phyloP scores from a whole-genome alignment of 352 stramenopile species.

The Pythium apleroticum region DNA sequence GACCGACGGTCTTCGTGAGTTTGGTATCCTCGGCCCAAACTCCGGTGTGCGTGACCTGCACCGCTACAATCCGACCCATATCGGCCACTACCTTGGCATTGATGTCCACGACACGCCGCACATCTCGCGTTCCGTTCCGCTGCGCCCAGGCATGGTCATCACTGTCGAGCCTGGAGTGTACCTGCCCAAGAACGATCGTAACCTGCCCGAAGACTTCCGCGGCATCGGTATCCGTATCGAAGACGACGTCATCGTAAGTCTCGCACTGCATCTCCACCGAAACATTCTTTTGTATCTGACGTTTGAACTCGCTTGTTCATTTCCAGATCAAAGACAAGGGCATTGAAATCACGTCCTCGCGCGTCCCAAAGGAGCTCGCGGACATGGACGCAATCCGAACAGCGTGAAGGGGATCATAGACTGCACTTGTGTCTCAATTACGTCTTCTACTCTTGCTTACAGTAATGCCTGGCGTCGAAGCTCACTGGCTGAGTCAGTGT shows the following conservation, averaged over 20 bases:
- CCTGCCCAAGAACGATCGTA: slow-evolving; percentile 68
- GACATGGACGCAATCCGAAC: slow-evolving; percentile 64
- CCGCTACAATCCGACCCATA: slow-evolving; percentile 86
- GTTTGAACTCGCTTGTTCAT: slow-evolving; percentile 9
- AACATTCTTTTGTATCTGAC: too few species aligned
- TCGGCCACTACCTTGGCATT: slow-evolving; percentile 84
- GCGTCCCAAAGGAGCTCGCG: slow-evolving; percentile 67
- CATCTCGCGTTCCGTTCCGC: slow-evolving; percentile 50
- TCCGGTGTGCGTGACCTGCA: slow-evolving; percentile 58
- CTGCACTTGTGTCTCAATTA: neutral
- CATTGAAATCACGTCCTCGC: slow-evolving; percentile 72
- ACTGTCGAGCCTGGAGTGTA: slow-evolving; percentile 85
- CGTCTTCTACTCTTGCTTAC: neutral
- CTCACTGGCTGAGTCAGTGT: slow-evolving; percentile 12
- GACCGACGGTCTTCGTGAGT: slow-evolving; percentile 57
- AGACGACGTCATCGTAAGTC: slow-evolving; percentile 79
- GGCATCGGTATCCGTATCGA: slow-evolving; percentile 86
- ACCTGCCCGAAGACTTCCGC: slow-evolving; percentile 69
- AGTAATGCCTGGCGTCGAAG: neutral
- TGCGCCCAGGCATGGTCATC: slow-evolving; percentile 78
- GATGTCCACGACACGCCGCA: slow-evolving; percentile 83
- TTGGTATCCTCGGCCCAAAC: slow-evolving; percentile 56
- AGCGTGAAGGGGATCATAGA: slow-evolving; percentile 26
- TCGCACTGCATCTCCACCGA: neutral
- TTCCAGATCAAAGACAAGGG: slow-evolving; percentile 67